Conservation (phyloP, 257 asterid genomes). For the Jaltomata sinuosa region DNA sequence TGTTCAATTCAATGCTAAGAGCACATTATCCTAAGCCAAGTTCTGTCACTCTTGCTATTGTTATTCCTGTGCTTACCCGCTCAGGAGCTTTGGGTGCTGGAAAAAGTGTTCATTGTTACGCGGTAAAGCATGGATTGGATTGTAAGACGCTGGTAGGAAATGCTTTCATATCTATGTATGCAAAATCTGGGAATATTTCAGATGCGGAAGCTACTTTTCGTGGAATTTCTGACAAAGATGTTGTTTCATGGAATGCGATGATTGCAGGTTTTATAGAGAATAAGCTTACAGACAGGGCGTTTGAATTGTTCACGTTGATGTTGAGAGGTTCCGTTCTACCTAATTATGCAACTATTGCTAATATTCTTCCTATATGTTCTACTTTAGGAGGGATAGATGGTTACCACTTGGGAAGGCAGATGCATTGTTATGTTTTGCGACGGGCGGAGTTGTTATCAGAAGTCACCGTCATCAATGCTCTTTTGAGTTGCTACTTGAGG, state of each 20-base stretch:
- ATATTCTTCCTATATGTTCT: slow-evolving; percentile 49
- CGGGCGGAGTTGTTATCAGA: slow-evolving; percentile 41
- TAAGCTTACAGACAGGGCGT: slow-evolving; percentile 36
- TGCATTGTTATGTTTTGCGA: slow-evolving; percentile 54
- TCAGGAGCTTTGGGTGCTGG: slow-evolving; percentile 30
- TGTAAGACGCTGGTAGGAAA: slow-evolving; percentile 69
- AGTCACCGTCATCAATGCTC: slow-evolving; percentile 45
- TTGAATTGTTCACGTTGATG: slow-evolving; percentile 45
- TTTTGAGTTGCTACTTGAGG: slow-evolving; percentile 62
- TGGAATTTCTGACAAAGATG: slow-evolving; percentile 61
- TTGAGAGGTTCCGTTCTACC: slow-evolving; percentile 32
- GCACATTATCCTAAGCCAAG: slow-evolving; percentile 35
- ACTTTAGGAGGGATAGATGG: slow-evolving; percentile 22
- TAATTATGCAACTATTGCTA: slow-evolving; percentile 66
- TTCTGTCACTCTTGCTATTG: slow-evolving; percentile 54
- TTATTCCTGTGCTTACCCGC: slow-evolving; percentile 59
- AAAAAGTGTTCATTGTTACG: slow-evolving; percentile 49
- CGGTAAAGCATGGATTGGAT: slow-evolving; percentile 52
- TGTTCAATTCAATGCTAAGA: slow-evolving; percentile 38
- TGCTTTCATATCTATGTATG: slow-evolving; percentile 74
- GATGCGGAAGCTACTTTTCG: slow-evolving; percentile 51
- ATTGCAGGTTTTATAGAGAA: slow-evolving; percentile 73
- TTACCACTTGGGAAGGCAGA: slow-evolving; percentile 39
- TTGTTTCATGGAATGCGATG: slow-evolving; percentile 69
- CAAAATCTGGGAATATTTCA: slow-evolving; percentile 43